These are phyloP conservation scores for Cladosporium velox DNA, from an alignment of 2,329 filamentous ascomycete genomes.

Conservation along the genomic window DNA sequence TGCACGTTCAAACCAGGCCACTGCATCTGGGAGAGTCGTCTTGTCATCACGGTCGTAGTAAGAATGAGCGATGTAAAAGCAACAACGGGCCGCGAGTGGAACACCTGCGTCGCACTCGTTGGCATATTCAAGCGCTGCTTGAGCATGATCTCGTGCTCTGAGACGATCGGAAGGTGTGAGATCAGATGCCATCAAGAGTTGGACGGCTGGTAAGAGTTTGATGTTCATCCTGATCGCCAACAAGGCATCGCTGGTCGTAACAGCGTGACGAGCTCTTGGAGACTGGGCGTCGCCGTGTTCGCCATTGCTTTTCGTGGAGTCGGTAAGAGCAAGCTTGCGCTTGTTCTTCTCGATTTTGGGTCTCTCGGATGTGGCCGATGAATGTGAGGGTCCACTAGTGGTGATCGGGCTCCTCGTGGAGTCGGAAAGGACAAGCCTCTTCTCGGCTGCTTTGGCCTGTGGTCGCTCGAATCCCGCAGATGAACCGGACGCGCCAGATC, in stretches of 20 bases:
- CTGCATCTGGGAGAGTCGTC: background rate
- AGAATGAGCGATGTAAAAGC: slow-evolving; percentile 7
- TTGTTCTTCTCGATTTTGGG: background rate
- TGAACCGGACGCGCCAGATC: background rate
- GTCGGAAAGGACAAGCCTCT: background rate
- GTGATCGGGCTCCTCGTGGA: background rate
- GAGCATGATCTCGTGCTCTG: background rate
- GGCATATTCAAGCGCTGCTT: slow-evolving; percentile 1
- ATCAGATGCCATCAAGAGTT: background rate
- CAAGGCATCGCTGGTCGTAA: background rate
- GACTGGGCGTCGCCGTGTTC: background rate
- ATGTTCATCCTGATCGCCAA: slow-evolving; percentile 5
- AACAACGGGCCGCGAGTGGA: slow-evolving; percentile 3
- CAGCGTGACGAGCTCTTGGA: background rate
- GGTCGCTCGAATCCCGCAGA: background rate
- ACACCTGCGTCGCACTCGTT: background rate
- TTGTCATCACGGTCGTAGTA: background rate
- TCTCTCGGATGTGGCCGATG: background rate
- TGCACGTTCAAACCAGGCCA: slow-evolving; percentile 14
- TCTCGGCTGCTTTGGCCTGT: background rate
- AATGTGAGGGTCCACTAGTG: background rate
- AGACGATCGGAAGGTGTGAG: background rate
- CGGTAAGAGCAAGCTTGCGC: background rate
- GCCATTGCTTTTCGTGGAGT: background rate
- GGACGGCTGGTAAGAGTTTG: background rate